A percentile compares a stretch with the other conserved stretches of the same genome.
Evolutionary conservation across 1,284 basidiomycete genomes (phyloP).

Genomic region (Flammula alnicola): DNA sequence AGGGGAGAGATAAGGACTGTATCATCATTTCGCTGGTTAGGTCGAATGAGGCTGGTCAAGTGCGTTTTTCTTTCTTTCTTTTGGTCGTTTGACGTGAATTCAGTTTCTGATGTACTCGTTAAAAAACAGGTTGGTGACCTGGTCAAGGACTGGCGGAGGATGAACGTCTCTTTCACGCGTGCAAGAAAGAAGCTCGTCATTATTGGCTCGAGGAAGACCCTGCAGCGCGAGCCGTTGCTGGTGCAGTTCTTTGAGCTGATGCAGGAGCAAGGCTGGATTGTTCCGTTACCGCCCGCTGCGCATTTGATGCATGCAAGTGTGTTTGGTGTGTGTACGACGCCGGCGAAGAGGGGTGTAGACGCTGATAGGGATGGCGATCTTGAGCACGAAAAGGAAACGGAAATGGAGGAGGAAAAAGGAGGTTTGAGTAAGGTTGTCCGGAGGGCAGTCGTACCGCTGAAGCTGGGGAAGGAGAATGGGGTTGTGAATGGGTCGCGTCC

Average conservation of each 20-base stretch:
- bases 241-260: slow-evolving; percentile 78
- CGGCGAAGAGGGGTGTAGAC: slow-evolving; percentile 14
- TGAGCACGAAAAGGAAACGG: neutral
- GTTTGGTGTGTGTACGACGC: slow-evolving; percentile 21
- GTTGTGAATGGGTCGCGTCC: slow-evolving; percentile 14
- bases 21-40: slow-evolving; percentile 93
- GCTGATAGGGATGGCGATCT: too few species aligned
- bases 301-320: slow-evolving; percentile 50
- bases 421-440: neutral
- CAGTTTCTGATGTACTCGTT: too few species aligned
- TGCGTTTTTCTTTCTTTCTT: slow-evolving; percentile 40
- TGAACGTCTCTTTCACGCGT: slow-evolving; percentile 97
- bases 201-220: slow-evolving; percentile 82
- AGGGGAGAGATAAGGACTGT: slow-evolving; percentile 96
- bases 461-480: slow-evolving; percentile 12
- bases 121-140: slow-evolving; percentile 93
- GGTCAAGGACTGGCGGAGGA: slow-evolving; percentile 91
- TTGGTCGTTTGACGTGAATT: neutral
- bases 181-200: slow-evolving; percentile 91
- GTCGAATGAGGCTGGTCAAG: slow-evolving; percentile 77
- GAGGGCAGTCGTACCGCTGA: neutral
- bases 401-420: neutral
- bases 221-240: slow-evolving; percentile 65
- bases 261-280: slow-evolving; percentile 72
- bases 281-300: slow-evolving; percentile 58